These are phyloP conservation scores for Striga asiatica DNA, from an alignment of 257 asterid species.

Conservation along the genomic window DNA sequence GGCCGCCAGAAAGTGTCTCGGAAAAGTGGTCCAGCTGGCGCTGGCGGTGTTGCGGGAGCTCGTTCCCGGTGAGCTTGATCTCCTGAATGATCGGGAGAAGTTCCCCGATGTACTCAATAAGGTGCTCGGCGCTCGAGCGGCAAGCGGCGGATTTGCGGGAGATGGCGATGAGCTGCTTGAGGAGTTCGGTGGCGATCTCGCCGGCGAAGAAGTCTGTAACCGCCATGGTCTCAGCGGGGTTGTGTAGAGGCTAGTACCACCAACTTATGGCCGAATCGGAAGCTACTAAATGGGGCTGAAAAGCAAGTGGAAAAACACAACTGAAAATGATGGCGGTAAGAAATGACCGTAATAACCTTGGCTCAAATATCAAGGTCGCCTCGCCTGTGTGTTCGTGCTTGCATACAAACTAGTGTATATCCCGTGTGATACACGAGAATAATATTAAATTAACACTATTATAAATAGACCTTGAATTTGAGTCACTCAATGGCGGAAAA, in stretches of 20 bases:
- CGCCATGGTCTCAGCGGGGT: constrained; percentile 37
- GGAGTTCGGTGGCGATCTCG: constrained; percentile 78
- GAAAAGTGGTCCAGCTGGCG: constrained; percentile 65
- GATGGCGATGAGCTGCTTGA: constrained; percentile 48
- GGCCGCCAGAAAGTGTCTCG: constrained; percentile 47
- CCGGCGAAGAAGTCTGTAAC: constrained; percentile 82
- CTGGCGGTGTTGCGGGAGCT: constrained; percentile 77
- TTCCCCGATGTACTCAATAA: constrained; percentile 31
- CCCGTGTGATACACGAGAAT: too few relatives aligned
- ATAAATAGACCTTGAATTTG: too few relatives aligned
- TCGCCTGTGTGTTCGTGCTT: too few relatives aligned
- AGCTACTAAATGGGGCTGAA: not conserved
- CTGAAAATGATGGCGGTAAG: not conserved
- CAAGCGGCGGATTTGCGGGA: constrained; percentile 45
- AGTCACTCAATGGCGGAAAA: too few relatives aligned
- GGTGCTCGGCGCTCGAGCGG: constrained; percentile 64
- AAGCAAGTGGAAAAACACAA: not conserved
- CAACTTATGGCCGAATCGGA: not conserved
- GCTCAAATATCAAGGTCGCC: not conserved
- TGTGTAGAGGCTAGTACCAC: not conserved
- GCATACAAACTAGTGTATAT: too few relatives aligned
- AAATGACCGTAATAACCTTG: constrained; percentile 1
- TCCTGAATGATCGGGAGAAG: constrained; percentile 74
- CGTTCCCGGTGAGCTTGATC: constrained; percentile 65
- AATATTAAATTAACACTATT: too few relatives aligned